A percentile compares a stretch with the other conserved stretches of the same genome.
Evolutionary conservation across 2,329 filamentous ascomycete genomes (phyloP).

Genomic region (Hypoxylon sp.): DNA sequence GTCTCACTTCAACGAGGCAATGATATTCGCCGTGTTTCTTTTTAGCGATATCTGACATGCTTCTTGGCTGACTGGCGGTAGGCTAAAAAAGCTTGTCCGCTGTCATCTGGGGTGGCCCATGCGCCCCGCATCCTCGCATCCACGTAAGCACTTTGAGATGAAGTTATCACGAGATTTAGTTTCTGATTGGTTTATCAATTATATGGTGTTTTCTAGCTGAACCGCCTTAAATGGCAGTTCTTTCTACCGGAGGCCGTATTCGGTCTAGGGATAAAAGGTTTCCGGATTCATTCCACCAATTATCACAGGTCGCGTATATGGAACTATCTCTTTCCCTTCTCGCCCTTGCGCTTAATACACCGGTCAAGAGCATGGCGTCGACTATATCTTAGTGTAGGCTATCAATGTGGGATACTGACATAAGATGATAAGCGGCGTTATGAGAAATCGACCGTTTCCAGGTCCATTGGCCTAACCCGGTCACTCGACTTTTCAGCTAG

Average conservation of each 20-base stretch:
- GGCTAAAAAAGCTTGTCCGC: background rate
- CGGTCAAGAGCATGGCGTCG: background rate
- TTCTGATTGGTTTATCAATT: constrained; percentile 6
- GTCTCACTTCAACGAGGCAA: constrained; percentile 34
- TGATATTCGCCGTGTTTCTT: constrained; percentile 26
- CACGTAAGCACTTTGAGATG: constrained; percentile 7
- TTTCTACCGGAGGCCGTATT: background rate
- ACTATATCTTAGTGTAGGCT: background rate
- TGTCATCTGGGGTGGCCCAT: constrained; percentile 1
- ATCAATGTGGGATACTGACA: background rate
- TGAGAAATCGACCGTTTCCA: background rate
- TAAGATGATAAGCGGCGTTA: background rate
- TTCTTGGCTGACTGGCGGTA: constrained; percentile 8
- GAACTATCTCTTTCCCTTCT: background rate
- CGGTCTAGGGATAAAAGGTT: background rate
- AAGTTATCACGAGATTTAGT: background rate
- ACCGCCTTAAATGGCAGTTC: background rate
- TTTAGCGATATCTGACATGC: constrained; percentile 11
- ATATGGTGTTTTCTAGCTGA: constrained; percentile 7
- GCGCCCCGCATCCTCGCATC: background rate
- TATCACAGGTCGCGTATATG: background rate
- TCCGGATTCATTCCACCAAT: background rate
- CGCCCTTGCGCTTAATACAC: background rate
- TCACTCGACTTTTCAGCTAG: background rate
- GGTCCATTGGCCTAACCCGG: background rate